phyloP scores from a whole-genome alignment of 805 yeast genomes.

The Saccharomycopsis fibuligera region DNA sequence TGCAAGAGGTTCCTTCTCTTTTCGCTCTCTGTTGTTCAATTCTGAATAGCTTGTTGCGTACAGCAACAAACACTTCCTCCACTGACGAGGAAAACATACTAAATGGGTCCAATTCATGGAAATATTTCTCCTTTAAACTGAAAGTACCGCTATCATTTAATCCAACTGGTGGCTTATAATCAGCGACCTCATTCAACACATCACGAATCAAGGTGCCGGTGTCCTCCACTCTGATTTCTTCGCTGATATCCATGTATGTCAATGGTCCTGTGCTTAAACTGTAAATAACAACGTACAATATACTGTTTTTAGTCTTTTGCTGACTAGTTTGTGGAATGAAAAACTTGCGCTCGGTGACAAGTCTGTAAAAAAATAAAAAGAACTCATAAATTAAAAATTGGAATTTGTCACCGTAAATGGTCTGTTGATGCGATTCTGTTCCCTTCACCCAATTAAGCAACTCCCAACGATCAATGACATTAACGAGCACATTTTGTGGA shows the following conservation, averaged over 20 bases:
- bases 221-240: slow-evolving; percentile 35
- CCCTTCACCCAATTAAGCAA: neutral
- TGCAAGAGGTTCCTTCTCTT: slow-evolving; percentile 22
- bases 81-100: slow-evolving; percentile 30
- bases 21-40: neutral
- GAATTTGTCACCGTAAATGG: slow-evolving; percentile 35
- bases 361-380: slow-evolving; percentile 19
- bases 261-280: slow-evolving; percentile 15
- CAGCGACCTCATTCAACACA: slow-evolving; percentile 52
- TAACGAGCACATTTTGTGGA: slow-evolving; percentile 60
- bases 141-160: slow-evolving; percentile 63
- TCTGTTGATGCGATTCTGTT: slow-evolving; percentile 25
- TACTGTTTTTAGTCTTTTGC: slow-evolving; percentile 5
- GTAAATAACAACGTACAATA: slow-evolving; percentile 8
- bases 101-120: slow-evolving; percentile 51
- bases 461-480: slow-evolving; percentile 37
- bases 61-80: slow-evolving; percentile 20
- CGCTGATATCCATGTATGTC: slow-evolving; percentile 6
- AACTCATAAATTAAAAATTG: slow-evolving; percentile 37
- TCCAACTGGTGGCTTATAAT: slow-evolving; percentile 59
- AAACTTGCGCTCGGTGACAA: slow-evolving; percentile 20
- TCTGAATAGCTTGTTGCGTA: slow-evolving; percentile 22
- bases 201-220: slow-evolving; percentile 25
- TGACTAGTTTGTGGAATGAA: slow-evolving; percentile 5
- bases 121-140: slow-evolving; percentile 43